A percentile compares a stretch with the other conserved stretches of the same genome.
Conservation (phyloP, 345 rosid genomes). For the Pugionium cornutum region DNA sequence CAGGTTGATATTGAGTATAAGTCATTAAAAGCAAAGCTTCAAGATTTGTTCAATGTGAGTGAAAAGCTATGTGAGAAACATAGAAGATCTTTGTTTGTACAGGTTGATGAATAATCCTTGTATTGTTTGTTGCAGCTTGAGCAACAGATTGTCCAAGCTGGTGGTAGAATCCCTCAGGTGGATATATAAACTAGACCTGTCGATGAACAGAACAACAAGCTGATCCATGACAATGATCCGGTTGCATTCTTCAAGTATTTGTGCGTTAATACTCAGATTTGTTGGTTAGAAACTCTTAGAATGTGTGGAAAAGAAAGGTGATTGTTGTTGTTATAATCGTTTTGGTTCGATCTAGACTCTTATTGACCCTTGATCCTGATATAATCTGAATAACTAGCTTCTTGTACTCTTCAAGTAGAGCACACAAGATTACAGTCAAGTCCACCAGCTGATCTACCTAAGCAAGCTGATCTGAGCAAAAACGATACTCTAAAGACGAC, state of each 20-base stretch:
- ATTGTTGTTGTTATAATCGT: conserved; percentile 20
- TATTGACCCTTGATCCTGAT: neutral
- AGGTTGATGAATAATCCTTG: neutral
- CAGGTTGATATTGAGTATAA: conserved; percentile 62
- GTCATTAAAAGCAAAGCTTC: conserved; percentile 64
- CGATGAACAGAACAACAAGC: conserved; percentile 1
- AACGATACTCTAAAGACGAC: too few relatives aligned
- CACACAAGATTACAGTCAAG: too few relatives aligned
- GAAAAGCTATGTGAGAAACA: neutral
- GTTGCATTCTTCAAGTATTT: neutral
- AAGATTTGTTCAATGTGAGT: conserved; percentile 65
- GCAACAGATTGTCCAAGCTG: conserved; percentile 42
- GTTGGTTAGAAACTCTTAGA: neutral
- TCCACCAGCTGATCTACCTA: too few relatives aligned
- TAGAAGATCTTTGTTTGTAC: neutral
- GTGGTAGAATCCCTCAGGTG: conserved; percentile 41
- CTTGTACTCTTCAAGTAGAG: too few relatives aligned
- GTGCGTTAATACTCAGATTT: neutral
- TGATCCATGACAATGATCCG: conserved; percentile 2
- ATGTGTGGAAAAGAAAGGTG: conserved; percentile 15
- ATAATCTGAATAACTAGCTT: conserved; percentile 5
- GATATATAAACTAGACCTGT: conserved; percentile 27
- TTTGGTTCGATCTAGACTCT: conserved; percentile 9
- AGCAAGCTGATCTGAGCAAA: too few relatives aligned
- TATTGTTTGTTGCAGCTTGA: conserved; percentile 36